phyloP scores from a whole-genome alignment of 78 protist species.

The slime mould (Dictyostelium discoideum) region DNA sequence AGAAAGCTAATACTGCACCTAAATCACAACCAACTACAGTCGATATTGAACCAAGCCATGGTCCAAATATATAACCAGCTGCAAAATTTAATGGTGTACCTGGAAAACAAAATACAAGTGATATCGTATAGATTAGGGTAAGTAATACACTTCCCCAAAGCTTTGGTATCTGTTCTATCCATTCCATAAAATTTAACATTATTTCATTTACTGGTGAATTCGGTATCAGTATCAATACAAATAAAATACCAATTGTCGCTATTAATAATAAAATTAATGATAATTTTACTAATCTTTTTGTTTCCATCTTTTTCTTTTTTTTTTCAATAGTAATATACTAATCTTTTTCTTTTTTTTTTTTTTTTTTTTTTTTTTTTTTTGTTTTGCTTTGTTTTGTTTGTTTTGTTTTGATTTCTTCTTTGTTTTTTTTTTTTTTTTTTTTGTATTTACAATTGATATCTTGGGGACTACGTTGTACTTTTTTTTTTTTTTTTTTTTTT shows the following conservation, averaged over 20 bases:
- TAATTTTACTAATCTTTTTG: neutral
- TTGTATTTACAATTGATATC: neutral
- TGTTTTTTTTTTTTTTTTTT: neutral
- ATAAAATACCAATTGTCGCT: slow-evolving; percentile 15
- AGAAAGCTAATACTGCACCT: slow-evolving; percentile 65
- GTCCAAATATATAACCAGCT: slow-evolving; percentile 73
- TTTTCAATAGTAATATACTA: no score
- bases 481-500: neutral
- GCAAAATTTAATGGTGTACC: slow-evolving; percentile 76
- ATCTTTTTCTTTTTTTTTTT: neutral
- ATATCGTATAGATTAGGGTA: slow-evolving; percentile 38
- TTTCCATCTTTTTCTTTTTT: neutral
- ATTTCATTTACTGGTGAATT: slow-evolving; percentile 62
- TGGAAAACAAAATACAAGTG: slow-evolving; percentile 64
- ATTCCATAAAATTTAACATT: slow-evolving; percentile 27
- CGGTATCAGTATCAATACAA: slow-evolving; percentile 58
- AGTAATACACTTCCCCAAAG: slow-evolving; percentile 56
- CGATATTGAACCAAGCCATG: slow-evolving; percentile 28
- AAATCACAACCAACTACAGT: slow-evolving; percentile 69
- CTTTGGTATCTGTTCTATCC: slow-evolving; percentile 9
- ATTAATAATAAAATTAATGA: neutral
- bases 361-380: neutral
- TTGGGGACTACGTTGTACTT: neutral
- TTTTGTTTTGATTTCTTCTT: neutral
- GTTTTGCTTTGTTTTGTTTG: neutral